These are phyloP conservation scores for Fusarium verrucosum DNA, from an alignment of 2,329 filamentous ascomycete species.

Conservation along the genomic window DNA sequence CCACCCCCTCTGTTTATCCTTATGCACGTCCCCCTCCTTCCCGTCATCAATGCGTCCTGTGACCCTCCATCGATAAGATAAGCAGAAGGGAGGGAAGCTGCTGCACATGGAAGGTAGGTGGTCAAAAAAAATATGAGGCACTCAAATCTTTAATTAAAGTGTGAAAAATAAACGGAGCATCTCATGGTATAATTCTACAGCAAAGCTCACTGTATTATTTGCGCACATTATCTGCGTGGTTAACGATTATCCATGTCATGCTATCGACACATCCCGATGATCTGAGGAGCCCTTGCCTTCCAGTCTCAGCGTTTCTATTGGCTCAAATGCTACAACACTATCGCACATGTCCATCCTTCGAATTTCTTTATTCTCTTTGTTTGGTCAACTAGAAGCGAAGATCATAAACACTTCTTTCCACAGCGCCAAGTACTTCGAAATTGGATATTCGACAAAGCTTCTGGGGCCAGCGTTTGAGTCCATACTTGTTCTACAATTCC, in stretches of 20 bases:
- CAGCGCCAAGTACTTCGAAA: conserved; percentile 3
- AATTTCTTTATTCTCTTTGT: neutral
- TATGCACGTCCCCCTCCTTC: conserved; percentile 33
- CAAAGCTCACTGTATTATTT: neutral
- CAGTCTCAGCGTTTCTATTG: conserved; percentile 7
- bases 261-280: conserved; percentile 21
- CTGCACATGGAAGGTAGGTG: neutral
- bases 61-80: conserved; percentile 38
- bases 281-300: conserved; percentile 17
- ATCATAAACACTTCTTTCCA: conserved; percentile 5
- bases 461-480: neutral
- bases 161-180: conserved; percentile 1
- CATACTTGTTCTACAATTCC: conserved; percentile 1
- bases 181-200: neutral
- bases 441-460: conserved; percentile 11
- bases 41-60: conserved; percentile 34
- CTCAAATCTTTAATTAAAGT: neutral
- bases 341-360: conserved; percentile 1
- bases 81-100: neutral
- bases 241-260: conserved; percentile 5
- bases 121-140: conserved; percentile 23
- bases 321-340: no score
- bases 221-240: conserved; percentile 12
- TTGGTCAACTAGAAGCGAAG: neutral
- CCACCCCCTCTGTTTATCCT: conserved; percentile 25